Percentiles rank a stretch among this genome's conserved stretches.
phyloP scores from a whole-genome alignment of 2,329 filamentous ascomycete species.

The Neospermospora avenae region DNA sequence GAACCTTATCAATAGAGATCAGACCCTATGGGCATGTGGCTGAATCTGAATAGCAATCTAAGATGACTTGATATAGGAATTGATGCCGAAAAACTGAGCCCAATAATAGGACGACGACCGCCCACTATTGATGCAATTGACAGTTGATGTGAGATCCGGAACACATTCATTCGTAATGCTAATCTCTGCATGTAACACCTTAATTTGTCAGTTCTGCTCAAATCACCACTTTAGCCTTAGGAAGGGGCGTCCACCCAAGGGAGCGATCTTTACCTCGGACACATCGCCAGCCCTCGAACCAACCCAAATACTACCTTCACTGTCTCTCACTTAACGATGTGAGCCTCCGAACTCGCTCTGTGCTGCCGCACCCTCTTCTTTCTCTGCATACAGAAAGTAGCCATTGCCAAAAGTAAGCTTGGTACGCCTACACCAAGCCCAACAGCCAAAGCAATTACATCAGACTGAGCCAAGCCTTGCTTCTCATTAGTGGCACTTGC shows the following conservation, averaged over 20 bases:
- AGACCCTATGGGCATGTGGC: too few species aligned
- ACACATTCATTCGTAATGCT: too few species aligned
- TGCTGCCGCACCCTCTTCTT: background rate
- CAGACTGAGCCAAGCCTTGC: constrained; percentile 5
- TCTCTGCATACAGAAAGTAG: constrained; percentile 6
- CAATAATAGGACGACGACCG: too few species aligned
- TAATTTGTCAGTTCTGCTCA: background rate
- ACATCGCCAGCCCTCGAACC: background rate
- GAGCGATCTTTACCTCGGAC: background rate
- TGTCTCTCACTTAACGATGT: background rate
- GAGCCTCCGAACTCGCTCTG: background rate
- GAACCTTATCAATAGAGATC: too few species aligned
- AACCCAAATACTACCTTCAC: background rate
- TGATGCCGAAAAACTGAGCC: too few species aligned
- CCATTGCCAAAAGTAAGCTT: constrained; percentile 6
- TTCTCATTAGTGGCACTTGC: background rate
- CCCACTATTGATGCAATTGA: too few species aligned
- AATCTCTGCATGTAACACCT: background rate
- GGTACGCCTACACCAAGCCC: constrained; percentile 2
- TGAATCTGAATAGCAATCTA: too few species aligned
- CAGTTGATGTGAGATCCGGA: too few species aligned
- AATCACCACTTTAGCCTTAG: background rate
- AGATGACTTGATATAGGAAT: too few species aligned
- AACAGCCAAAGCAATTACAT: constrained; percentile 9
- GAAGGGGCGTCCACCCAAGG: background rate